Base-by-base conservation (phyloP, 768 basidiomycete species). In the Phlegmacium glaucopus region DNA sequence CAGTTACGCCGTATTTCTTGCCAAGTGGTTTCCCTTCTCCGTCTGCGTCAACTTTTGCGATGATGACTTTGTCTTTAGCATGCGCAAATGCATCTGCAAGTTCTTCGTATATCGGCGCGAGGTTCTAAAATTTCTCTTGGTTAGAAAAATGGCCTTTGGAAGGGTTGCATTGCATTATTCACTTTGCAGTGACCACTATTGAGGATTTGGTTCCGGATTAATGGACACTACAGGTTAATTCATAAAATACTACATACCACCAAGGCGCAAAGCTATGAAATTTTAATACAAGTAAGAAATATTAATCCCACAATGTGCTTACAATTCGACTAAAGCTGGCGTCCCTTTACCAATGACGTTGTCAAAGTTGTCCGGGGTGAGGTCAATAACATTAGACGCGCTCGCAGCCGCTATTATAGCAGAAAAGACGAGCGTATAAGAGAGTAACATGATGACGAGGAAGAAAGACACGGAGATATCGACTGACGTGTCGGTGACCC, bases 41-140 rank as follows among this genome's bases (percentile, higher is more conserved):
- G 60, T 97, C 94, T 1, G 93, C 93, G 55, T 97, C 93, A 9
- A 94, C 85, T 61, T 95, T 95, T 44, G 92, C 94, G 55, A 97
- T 79, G 42, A 90, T 58, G 16, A 97, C 87, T 61, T 89, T 90
- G 60, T 91, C 84, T 52, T 86, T 86, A 44, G 76, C 80, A 45
- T 85, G 78, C 4, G 78, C 68, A 61, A 82, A 97, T n/a, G 87
- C 87, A 58, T 95, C 88, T 25, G 85, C 94, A 22, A 97, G 80
- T 62, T 94, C 77, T 63, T 95, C 94, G 54, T 90, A 97, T 0
- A 71, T 66, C 3, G 94, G 94, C 0, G 91, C 94, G 50, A 95
- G 86, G 70, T 79, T 91, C 90, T 92, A 58, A 18, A 16, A 32
- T 29, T 42, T 35, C 18, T 15, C 45, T 36, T 61, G 37, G 54